Percentiles rank a stretch among this genome's conserved stretches.
phyloP scores from a whole-genome alignment of 305 asterid genomes.

The Fraxinus albicans region DNA sequence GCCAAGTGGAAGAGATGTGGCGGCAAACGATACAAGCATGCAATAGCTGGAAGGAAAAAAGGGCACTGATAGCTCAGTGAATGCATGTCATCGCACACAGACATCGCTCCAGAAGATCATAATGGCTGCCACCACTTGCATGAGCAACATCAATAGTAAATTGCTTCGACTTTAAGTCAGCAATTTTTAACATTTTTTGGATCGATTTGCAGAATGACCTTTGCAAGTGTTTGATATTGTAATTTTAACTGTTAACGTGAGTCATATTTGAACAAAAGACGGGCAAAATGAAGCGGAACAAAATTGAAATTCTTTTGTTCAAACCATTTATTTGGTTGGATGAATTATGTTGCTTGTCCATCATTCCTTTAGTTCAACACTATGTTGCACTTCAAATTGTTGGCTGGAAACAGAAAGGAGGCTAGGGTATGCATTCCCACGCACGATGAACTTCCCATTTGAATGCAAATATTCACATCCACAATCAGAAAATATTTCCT shows the following conservation, averaged over 20 bases:
- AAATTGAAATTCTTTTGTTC: background rate
- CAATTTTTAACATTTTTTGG: background rate
- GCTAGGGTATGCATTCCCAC: background rate
- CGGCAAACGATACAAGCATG: slow-evolving; percentile 36
- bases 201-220: background rate
- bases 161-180: background rate
- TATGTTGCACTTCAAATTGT: background rate
- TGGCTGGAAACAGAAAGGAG: background rate
- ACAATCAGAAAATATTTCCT: background rate
- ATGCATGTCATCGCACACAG: background rate
- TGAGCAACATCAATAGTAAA: background rate
- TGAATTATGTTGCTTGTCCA: too few species aligned
- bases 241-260: background rate
- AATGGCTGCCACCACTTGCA: background rate
- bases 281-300: background rate
- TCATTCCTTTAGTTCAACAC: background rate
- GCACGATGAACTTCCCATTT: too few species aligned
- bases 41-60: slow-evolving; percentile 25
- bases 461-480: background rate
- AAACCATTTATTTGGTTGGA: background rate
- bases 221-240: background rate
- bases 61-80: background rate
- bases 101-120: background rate
- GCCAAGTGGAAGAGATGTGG: slow-evolving; percentile 56
- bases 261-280: background rate